Evolutionary conservation across 805 yeast genomes (phyloP), one percentile per base, ranked within the genome.

Genomic region (Starmerella asiatica): DNA sequence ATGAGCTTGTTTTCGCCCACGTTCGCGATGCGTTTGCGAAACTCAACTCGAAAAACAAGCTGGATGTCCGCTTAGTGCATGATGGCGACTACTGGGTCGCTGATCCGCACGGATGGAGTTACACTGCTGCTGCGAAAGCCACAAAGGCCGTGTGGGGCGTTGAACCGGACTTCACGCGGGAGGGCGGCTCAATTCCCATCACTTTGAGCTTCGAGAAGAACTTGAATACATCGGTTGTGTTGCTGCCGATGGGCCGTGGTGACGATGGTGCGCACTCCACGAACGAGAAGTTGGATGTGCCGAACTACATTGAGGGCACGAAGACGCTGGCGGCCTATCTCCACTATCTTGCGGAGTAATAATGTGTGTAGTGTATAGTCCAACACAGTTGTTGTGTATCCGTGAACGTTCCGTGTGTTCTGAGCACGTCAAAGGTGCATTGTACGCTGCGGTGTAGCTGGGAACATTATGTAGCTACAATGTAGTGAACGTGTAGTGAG

Each of bases 191-290:
- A 3, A 91, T 91, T 57, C 99, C 99, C 49, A 86, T 91, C 60
- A 88, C 99, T 18, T 64, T 91, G 51, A 79, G 94, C 27, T 91
- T 91, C 64, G 95, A 91, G 67, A 70, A 85, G 55, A 76, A 75
- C 58, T 71, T 91, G 56, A 76, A 81, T 53, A 81, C 93, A 19
- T 77, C 77, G 47, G 97, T 86, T 26, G 68, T 91, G 48, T 69
- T 91, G 56, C 73, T 91, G 53, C 98, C 99, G 48, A 81, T 91
- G 80, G 99, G 99, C 49, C 79, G 93, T 65, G 98, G 98, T 51
- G 96, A 91, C 60, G 99, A 91, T 57, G 98, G 98, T 54, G 98
- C 99, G 34, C 99, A 91, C 62, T 84, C 95, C 18, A 85, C 91
- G 55, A 91, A 91, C 59, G 99, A 91, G 67, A 91, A 91, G 68